These are phyloP conservation scores for Herpetospermum pedunculosum DNA, from an alignment of 306 rosid genomes.

Conservation along the genomic window DNA sequence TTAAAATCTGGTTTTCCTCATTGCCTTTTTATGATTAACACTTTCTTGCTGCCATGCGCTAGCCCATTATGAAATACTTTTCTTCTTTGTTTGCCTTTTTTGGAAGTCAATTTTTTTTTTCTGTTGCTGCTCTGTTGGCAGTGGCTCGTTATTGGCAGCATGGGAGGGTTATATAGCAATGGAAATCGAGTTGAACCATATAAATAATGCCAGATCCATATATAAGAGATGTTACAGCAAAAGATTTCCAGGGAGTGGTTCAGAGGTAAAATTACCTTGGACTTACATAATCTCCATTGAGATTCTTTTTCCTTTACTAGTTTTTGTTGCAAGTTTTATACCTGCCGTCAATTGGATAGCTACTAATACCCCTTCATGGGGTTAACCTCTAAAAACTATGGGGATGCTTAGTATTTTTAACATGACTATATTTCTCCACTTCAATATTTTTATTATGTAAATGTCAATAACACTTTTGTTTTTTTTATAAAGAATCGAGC, in stretches of 20 bases:
- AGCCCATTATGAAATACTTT: not conserved
- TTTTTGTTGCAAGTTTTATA: not conserved
- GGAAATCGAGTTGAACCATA: constrained; percentile 65
- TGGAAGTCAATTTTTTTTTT: not conserved
- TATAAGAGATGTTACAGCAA: constrained; percentile 83
- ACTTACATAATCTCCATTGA: constrained; percentile 2
- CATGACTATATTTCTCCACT: not conserved
- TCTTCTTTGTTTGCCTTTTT: not conserved
- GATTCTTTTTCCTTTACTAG: not conserved
- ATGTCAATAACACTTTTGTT: not conserved
- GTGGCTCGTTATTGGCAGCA: constrained; percentile 74
- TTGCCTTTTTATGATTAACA: not conserved
- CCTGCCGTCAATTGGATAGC: not conserved
- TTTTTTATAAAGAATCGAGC: too few species aligned
- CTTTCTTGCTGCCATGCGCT: not conserved
- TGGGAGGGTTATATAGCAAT: constrained; percentile 72
- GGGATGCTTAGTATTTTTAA: not conserved
- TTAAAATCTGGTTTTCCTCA: constrained; percentile 59
- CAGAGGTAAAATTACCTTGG: constrained; percentile 53
- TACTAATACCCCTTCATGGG: not conserved
- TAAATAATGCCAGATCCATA: constrained; percentile 67
- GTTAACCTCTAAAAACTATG: not conserved
- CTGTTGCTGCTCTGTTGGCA: constrained; percentile 15
- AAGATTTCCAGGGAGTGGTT: constrained; percentile 63
- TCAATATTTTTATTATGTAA: not conserved